phyloP scores from a whole-genome alignment of 805 yeast genomes.

The Torulaspora gathmanii region DNA sequence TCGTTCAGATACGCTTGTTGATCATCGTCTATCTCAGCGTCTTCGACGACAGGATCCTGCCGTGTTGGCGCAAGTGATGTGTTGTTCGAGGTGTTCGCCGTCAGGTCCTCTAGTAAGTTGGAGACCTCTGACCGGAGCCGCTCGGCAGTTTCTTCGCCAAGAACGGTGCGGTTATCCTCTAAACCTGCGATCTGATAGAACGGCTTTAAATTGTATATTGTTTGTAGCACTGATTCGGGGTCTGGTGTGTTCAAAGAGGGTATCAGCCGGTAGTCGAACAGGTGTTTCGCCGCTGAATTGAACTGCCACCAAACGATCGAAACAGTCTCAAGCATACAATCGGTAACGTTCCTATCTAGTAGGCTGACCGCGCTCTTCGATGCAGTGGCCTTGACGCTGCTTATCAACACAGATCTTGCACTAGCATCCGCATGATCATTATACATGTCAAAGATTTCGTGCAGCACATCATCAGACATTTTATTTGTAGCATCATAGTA shows the following conservation, averaged over 20 bases:
- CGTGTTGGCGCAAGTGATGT: background rate
- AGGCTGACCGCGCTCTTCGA: background rate
- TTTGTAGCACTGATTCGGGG: background rate
- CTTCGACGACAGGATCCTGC: background rate
- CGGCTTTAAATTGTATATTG: constrained; percentile 8
- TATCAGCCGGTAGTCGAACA: constrained; percentile 7
- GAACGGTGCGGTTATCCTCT: background rate
- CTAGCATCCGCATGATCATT: constrained; percentile 2
- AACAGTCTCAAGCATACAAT: constrained; percentile 6
- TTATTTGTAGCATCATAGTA: constrained; percentile 8
- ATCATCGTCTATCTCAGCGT: constrained; percentile 17
- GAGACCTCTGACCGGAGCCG: background rate
- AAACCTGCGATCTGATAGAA: constrained; percentile 5
- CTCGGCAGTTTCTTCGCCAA: background rate
- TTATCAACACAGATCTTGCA: constrained; percentile 2
- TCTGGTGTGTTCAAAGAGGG: constrained; percentile 4
- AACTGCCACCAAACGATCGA: constrained; percentile 22
- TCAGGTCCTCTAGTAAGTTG: background rate
- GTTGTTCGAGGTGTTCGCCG: background rate
- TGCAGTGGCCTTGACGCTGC: constrained; percentile 3
- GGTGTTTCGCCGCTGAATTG: background rate
- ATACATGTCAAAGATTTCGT: constrained; percentile 4
- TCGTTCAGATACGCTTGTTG: constrained; percentile 26
- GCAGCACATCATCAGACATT: constrained; percentile 5
- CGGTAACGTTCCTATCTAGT: background rate